Base-by-base conservation (phyloP, 495 filamentous ascomycete species). In the Rusavskia elegans region DNA sequence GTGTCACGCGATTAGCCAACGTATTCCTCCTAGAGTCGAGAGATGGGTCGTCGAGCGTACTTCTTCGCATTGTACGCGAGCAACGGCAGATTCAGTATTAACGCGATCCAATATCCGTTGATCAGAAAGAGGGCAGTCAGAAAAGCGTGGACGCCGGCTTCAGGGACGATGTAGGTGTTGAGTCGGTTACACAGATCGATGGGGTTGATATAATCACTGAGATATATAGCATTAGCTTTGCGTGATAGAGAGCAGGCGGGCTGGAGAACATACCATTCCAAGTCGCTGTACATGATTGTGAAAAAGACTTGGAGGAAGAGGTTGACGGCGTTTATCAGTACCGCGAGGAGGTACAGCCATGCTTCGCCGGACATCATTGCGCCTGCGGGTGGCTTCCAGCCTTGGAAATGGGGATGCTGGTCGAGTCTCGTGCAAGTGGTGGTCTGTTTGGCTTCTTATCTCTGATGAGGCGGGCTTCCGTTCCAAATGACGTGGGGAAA, bases 181-280 rank as follows among this genome's bases (percentile, higher is more conserved):
- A 99, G 85, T 59, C 93, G 85, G 82, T 99, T 99, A 84, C 93
- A 99, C 57, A 99, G 89, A 64, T 99, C 93, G 76, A 97, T 97
- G 16, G 93, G 93, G 74, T 99, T 99, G 74, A 99, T 97, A 72
- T 99, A 99, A 73, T 99, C 93, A 73, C 90, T 95, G 61, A 42
- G 35, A 49, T 19, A 50, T 45, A 60, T 52, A 52, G 29, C 48
- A 54, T 29, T 45, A 32, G 55, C 45, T 45, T 52, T 8, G 6
- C 2, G 6, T 11, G n/a, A 21, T 27, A 29, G 19, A 21, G 6
- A 10, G 1, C 5, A 30, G 45, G 19, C 32, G 38, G 11, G 36
- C 16, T 14, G 39, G 21, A 5, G n/a, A 17, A 73, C 85, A 59
- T 73, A 95, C 88, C 89, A 96, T 81, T 96, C 89, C 56, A 96